Evolutionary conservation across 225 moss, liverwort and hornwort genomes (phyloP), one percentile per base, ranked within the genome.

Genomic region (Polytrichum formosum): DNA sequence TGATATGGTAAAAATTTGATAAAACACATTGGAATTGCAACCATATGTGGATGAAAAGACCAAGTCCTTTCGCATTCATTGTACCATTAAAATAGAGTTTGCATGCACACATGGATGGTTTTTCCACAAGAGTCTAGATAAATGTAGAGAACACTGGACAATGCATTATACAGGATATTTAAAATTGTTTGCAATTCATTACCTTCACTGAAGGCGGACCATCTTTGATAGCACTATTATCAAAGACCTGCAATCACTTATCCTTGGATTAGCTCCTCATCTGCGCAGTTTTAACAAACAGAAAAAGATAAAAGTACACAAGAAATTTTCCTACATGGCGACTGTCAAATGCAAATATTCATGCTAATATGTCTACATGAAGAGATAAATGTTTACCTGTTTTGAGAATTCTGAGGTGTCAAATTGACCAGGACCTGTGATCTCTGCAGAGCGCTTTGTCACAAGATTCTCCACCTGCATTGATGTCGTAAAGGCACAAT

Each of bases 131-230:
- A 46, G 13, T 46, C 13, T 46, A 13, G 46, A 16, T 16, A 46
- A 31, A 69, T 19, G 56, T 19, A 58, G 21, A 54, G 18, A 61
- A n/a, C 5, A 7, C 26, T 28, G 28, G 29, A n/a, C 59, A 59
- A 35, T 35, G 35, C 35, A 35, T 46, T 46, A 16, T 16, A 4
- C 46, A 46, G 46, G 46, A 46, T 16, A 46, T 16, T 13, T 46
- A 13, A 13, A 46, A 13, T 16, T n/a, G 59, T 22, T 16, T 2
- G 25, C 7, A 75, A 23, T 46, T 46, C 46, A 13, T 13, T 83
- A 94, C 97, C 91, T 98, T 98, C 66, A 98, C 97, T n/a, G 87
- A 86, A 66, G 97, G 94, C 35, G 97, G 97, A 53, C 97, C 97
- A 70, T 91, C 97, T 84, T 69, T 82, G 33, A 77, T 58, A 35